Evolutionary conservation across 257 asterid genomes (phyloP).

Genomic region (Penstemon eatonii): DNA sequence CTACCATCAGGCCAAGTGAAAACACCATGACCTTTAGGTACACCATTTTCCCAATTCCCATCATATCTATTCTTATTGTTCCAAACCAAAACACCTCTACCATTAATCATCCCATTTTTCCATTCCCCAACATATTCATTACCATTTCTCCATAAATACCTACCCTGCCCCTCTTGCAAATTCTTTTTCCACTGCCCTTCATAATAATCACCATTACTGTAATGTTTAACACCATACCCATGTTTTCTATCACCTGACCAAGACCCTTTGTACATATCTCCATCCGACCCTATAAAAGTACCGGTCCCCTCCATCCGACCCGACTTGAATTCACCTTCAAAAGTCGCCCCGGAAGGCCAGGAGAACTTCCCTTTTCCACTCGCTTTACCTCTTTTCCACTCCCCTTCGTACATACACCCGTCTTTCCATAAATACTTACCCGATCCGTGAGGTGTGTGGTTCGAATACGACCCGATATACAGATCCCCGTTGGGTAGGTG

Average conservation of each 20-base stretch:
- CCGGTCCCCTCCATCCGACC: conserved; percentile 73
- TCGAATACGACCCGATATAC: conserved; percentile 52
- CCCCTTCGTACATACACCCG: conserved; percentile 76
- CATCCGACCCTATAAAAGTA: conserved; percentile 60
- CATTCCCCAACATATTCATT: conserved; percentile 63
- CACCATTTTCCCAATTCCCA: conserved; percentile 64
- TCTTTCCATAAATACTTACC: conserved; percentile 74
- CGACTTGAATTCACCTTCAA: conserved; percentile 62
- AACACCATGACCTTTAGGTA: conserved; percentile 58
- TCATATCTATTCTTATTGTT: conserved; percentile 52
- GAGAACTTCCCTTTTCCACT: conserved; percentile 63
- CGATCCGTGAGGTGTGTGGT: conserved; percentile 59
- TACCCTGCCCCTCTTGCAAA: conserved; percentile 68
- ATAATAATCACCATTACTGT: conserved; percentile 62
- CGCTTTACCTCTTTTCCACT: conserved; percentile 69
- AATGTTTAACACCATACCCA: conserved; percentile 55
- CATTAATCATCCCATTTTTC: conserved; percentile 53
- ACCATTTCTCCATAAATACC: conserved; percentile 64
- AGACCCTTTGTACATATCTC: conserved; percentile 56
- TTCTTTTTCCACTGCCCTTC: conserved; percentile 65
- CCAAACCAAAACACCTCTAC: conserved; percentile 58
- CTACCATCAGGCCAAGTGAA: conserved; percentile 72
- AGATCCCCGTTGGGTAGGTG: conserved; percentile 66
- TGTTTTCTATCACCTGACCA: conserved; percentile 63
- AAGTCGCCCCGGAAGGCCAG: conserved; percentile 70